A percentile compares a stretch with the other conserved stretches of the same genome.
These are phyloP conservation scores for Pistacia vera DNA, from an alignment of 345 rosid species.

Conservation along the genomic window DNA sequence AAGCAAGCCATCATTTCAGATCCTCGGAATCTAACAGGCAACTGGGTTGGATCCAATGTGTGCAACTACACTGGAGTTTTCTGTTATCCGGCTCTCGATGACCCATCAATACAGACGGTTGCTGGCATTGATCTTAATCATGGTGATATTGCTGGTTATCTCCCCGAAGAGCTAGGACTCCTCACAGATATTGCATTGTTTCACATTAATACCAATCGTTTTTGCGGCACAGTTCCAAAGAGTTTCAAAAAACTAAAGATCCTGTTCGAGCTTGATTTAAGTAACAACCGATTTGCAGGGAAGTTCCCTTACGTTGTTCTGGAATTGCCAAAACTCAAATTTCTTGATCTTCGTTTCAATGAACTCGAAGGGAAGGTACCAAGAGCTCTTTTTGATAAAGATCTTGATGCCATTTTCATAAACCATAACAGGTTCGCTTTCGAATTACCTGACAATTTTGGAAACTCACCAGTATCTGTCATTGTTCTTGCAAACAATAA, in stretches of 20 bases:
- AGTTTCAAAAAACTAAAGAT: constrained; percentile 46
- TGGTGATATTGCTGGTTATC: constrained; percentile 72
- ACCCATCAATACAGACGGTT: constrained; percentile 54
- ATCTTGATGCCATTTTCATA: constrained; percentile 73
- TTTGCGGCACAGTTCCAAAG: constrained; percentile 65
- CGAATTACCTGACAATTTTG: constrained; percentile 67
- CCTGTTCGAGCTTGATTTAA: constrained; percentile 72
- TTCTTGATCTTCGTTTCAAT: constrained; percentile 80
- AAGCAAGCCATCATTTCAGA: constrained; percentile 69
- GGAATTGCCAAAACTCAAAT: constrained; percentile 58
- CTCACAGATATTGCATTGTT: constrained; percentile 61
- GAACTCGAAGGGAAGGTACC: constrained; percentile 85
- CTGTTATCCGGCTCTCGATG: constrained; percentile 54
- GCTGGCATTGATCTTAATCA: constrained; percentile 83
- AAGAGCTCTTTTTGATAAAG: constrained; percentile 58
- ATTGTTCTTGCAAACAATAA: constrained; percentile 64
- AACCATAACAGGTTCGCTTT: constrained; percentile 69
- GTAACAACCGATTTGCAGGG: constrained; percentile 81
- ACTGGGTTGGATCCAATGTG: constrained; percentile 74
- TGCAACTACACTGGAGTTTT: constrained; percentile 83
- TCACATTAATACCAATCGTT: constrained; percentile 81
- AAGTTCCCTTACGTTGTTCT: constrained; percentile 66
- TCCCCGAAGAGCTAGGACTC: constrained; percentile 72
- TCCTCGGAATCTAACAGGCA: constrained; percentile 51
- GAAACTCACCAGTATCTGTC: constrained; percentile 76